These are phyloP conservation scores for Arthrobotrys sphaeroides DNA, from an alignment of 2,329 filamentous ascomycete genomes.

Conservation along the genomic window DNA sequence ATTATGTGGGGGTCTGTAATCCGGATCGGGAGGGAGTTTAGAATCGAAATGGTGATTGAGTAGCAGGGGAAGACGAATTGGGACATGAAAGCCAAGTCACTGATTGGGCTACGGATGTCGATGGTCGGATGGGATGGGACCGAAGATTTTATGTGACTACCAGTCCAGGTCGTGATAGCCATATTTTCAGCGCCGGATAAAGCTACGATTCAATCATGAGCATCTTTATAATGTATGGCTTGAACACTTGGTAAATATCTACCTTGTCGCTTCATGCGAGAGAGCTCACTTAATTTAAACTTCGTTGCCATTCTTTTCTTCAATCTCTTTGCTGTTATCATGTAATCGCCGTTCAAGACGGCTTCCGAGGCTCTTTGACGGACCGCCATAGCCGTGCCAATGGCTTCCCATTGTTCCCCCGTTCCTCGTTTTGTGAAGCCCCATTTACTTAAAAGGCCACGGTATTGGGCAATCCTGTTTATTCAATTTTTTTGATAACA, in stretches of 20 bases:
- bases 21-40: slow-evolving; percentile 19
- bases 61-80: no score
- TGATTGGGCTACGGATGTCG: slow-evolving; percentile 18
- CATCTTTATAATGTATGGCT: no score
- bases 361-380: slow-evolving; percentile 24
- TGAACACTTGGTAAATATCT: no score
- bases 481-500: no score
- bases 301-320: slow-evolving; percentile 19
- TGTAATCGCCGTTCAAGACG: neutral
- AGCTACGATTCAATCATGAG: no score
- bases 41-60: neutral
- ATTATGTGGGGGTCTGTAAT: slow-evolving; percentile 14
- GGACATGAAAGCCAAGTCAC: neutral
- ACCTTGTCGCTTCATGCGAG: slow-evolving; percentile 7
- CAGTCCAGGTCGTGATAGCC: no score
- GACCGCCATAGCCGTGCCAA: no score
- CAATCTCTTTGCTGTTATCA: neutral
- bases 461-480: slow-evolving; percentile 17
- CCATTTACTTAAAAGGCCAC: slow-evolving; percentile 20
- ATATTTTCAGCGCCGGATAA: no score
- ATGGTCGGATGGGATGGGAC: neutral
- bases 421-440: slow-evolving; percentile 14
- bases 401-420: neutral
- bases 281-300: slow-evolving; percentile 13
- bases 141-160: no score